Conservation (phyloP, 192 early-diverging fungal genomes). For the Spizellomyces sp. region DNA sequence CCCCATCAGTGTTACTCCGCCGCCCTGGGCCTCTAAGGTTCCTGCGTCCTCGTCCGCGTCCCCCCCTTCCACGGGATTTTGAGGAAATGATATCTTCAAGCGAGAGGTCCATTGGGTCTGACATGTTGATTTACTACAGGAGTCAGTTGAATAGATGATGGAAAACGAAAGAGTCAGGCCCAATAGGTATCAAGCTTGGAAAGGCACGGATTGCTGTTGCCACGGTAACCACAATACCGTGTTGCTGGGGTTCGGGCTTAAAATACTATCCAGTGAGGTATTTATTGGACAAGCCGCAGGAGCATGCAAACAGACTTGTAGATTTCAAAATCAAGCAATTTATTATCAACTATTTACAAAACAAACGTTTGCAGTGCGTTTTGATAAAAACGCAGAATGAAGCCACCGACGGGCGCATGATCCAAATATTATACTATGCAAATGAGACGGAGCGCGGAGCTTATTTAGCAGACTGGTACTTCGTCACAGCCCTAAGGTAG, state of each 20-base stretch:
- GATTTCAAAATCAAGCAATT: too few species aligned
- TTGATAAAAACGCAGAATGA: conserved; percentile 22
- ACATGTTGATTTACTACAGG: conserved; percentile 9
- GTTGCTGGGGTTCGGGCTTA: too few species aligned
- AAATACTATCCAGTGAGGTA: too few species aligned
- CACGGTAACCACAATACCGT: too few species aligned
- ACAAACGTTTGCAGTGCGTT: conserved; percentile 7
- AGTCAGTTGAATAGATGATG: too few species aligned
- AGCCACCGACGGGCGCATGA: neutral
- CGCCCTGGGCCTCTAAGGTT: neutral
- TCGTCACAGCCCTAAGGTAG: conserved; percentile 74
- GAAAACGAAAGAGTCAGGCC: too few species aligned
- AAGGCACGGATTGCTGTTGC: too few species aligned
- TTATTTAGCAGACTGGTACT: conserved; percentile 84
- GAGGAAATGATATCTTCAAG: conserved; percentile 23
- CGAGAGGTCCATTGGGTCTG: conserved; percentile 31
- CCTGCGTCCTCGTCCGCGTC: conserved; percentile 1
- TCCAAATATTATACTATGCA: neutral
- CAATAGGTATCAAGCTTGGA: too few species aligned
- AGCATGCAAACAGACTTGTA: too few species aligned
- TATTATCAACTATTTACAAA: conserved; percentile 3
- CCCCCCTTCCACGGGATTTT: neutral
- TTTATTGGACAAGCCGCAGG: too few species aligned
- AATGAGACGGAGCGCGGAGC: neutral
- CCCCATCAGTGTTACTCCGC: neutral